These are phyloP conservation scores for Melastoma malabathricum DNA, from an alignment of 345 rosid genomes.

Conservation along the genomic window DNA sequence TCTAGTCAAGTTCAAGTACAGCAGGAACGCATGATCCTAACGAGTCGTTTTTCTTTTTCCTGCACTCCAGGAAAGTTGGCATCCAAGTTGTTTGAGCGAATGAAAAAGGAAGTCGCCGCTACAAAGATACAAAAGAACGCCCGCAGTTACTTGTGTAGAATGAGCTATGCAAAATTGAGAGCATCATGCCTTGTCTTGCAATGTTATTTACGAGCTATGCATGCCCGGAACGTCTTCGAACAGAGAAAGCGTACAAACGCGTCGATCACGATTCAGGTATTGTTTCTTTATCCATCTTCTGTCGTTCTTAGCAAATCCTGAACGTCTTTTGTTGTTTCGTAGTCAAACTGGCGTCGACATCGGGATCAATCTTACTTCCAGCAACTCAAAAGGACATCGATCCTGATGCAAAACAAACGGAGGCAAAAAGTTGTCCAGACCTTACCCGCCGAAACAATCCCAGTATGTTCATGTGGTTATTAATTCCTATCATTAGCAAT, in stretches of 20 bases:
- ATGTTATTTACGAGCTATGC: constrained; percentile 40
- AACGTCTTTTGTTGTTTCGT: neutral
- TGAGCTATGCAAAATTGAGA: constrained; percentile 22
- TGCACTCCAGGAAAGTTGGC: constrained; percentile 37
- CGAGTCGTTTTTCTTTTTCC: neutral
- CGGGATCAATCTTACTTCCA: constrained; percentile 8
- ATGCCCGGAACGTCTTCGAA: constrained; percentile 31
- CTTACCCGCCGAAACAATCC: neutral
- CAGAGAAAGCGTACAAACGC: constrained; percentile 24
- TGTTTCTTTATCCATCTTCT: constrained; percentile 7
- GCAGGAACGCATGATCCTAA: neutral
- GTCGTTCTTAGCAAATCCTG: neutral
- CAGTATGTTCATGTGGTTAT: neutral
- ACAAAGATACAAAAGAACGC: constrained; percentile 55
- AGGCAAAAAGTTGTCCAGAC: constrained; percentile 1
- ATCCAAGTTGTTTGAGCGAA: constrained; percentile 18
- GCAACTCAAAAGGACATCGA: constrained; percentile 9
- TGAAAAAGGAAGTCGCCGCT: constrained; percentile 49
- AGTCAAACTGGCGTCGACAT: constrained; percentile 12
- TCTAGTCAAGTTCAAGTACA: neutral
- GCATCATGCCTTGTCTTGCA: constrained; percentile 51
- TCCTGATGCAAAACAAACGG: neutral
- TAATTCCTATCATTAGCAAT: too few relatives aligned
- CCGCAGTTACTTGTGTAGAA: constrained; percentile 48
- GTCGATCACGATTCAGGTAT: constrained; percentile 51